A percentile compares a stretch with the other conserved stretches of the same genome.
These are phyloP conservation scores for Hsuehochloa calcarea DNA, from an alignment of 176 grass and related monocot genomes.

Conservation along the genomic window DNA sequence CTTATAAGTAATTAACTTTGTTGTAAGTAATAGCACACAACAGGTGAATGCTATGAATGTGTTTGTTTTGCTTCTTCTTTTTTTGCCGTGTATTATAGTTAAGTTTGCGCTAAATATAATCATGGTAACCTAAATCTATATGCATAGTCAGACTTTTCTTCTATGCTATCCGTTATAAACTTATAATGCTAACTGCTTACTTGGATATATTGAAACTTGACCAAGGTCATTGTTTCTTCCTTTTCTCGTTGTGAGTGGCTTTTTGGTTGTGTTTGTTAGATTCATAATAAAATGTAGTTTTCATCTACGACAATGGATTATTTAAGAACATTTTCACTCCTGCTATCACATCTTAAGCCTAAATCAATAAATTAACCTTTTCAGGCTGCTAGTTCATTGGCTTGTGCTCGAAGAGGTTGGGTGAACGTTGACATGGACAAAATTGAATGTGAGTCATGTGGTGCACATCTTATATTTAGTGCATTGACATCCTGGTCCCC, in stretches of 20 bases:
- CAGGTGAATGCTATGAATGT: neutral
- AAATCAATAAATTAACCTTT: neutral
- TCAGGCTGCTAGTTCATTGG: constrained; percentile 66
- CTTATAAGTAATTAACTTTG: neutral
- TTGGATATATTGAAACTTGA: constrained; percentile 14
- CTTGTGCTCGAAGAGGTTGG: constrained; percentile 88
- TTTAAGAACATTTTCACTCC: neutral
- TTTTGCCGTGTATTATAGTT: neutral
- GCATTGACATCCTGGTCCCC: constrained; percentile 57
- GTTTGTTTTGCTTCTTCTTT: neutral
- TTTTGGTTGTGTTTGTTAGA: neutral
- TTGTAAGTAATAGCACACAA: constrained; percentile 12
- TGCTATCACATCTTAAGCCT: neutral
- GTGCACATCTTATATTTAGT: constrained; percentile 67
- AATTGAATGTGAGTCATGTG: constrained; percentile 92
- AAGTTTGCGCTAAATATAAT: constrained; percentile 1
- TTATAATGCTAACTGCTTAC: neutral
- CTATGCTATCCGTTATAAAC: neutral
- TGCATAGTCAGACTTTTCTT: neutral
- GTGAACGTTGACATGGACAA: constrained; percentile 73
- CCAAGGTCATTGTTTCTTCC: neutral
- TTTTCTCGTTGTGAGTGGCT: neutral
- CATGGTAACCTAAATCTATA: neutral
- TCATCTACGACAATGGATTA: neutral
- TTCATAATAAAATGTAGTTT: constrained; percentile 1